These are phyloP conservation scores for Eudorina sp. DNA, from an alignment of 139 green algal genomes.

Conservation along the genomic window DNA sequence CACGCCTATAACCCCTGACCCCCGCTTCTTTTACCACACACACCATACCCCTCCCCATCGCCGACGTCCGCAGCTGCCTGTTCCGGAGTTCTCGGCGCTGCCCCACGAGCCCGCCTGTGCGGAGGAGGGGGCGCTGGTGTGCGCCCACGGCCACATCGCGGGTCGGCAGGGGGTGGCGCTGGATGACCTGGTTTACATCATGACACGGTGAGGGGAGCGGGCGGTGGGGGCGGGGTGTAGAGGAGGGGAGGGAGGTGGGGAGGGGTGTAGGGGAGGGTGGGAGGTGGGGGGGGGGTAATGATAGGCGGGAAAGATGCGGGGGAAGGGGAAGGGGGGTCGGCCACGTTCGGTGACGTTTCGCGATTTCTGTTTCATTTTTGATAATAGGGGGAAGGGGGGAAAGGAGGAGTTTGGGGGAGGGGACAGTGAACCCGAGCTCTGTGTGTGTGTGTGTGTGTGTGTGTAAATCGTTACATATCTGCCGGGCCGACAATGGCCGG, in stretches of 20 bases:
- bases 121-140: slow-evolving; percentile 94
- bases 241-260: neutral
- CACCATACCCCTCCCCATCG: neutral
- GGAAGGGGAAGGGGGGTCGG: too few species aligned
- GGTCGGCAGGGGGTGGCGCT: slow-evolving; percentile 93
- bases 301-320: too few species aligned
- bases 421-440: too few species aligned
- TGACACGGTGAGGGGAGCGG: slow-evolving; percentile 62
- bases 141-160: slow-evolving; percentile 86
- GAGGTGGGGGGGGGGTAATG: neutral
- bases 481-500: too few species aligned
- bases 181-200: slow-evolving; percentile 98
- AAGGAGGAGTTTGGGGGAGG: too few species aligned
- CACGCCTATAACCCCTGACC: too few species aligned
- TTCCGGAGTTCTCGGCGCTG: slow-evolving; percentile 50
- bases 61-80: slow-evolving; percentile 41
- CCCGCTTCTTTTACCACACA: too few species aligned
- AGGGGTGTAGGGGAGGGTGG: neutral
- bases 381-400: too few species aligned
- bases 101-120: slow-evolving; percentile 81
- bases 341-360: too few species aligned
- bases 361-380: too few species aligned
- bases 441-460: too few species aligned
- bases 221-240: neutral
- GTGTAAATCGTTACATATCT: too few species aligned